Base-by-base conservation (phyloP, 768 basidiomycete genomes). In the Strobilomyces confusus region DNA sequence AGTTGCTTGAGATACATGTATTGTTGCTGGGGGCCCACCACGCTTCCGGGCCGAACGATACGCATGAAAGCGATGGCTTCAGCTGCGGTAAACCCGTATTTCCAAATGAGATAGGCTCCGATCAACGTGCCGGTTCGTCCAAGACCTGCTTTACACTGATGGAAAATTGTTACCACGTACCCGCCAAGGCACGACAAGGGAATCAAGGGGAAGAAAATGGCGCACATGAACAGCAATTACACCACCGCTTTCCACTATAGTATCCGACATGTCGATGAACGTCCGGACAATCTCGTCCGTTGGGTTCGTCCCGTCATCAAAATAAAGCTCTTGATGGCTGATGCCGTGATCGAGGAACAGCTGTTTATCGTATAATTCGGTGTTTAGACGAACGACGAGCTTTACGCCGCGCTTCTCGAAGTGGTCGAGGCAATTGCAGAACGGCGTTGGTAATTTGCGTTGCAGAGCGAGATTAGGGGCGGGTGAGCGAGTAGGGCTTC, bases 31-130 rank as follows among this genome's bases (percentile, higher is more conserved):
- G 91, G 91, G 13, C 92, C 92, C 47, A 95, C 92, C 41, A 94
- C 92, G 52, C 87, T 88, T 7, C 94, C 95, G 2, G 97, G 97
- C 42, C 97, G 85, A 51, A 97, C 86, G 60, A 99, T 92, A 19
- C 97, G 87, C 97, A 98, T 98, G 72, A 95, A 98, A 0, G 89
- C 97, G 52, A 98, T 98, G 6, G 89, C 97, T 72, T 98, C 92
- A 47, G 86, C 82, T 1, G 95, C 95, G 17, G 94, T 92, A 68
- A 99, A 99, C 20, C 91, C 92, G 63, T 98, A 95, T 71, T 98
- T 98, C 90, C 97, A 99, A 56, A 97, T 91, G 51, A 99, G 80
- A 76, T 98, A 98, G 9, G 95, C 97, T 33, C 97, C 97, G 56
- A 99, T 95, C 54, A 99, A 77, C 5, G 94, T 95, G 4, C 97